Conservation (phyloP, 805 yeast species). For the Ogataea polymorpha region DNA sequence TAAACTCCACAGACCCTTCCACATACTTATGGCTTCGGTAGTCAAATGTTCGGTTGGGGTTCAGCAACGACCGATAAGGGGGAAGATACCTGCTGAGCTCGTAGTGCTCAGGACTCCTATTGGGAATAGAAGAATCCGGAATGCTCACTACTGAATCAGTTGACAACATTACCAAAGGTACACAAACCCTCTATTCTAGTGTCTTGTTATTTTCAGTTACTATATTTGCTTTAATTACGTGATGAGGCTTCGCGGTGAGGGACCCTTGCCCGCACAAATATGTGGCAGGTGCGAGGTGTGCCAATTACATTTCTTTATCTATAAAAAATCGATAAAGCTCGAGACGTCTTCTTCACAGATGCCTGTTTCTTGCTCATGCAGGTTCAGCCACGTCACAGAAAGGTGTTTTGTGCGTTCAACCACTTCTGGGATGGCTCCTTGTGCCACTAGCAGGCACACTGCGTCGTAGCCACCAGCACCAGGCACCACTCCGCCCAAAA, state of each 20-base stretch:
- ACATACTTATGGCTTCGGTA: conserved; percentile 44
- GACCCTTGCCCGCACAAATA: conserved; percentile 7
- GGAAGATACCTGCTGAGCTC: conserved; percentile 38
- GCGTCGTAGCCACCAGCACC: conserved; percentile 99
- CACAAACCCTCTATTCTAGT: background rate
- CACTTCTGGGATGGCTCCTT: conserved; percentile 39
- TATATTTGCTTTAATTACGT: background rate
- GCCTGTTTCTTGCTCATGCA: conserved; percentile 62
- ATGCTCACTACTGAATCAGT: background rate
- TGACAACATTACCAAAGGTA: background rate
- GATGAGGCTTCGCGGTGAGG: conserved; percentile 10
- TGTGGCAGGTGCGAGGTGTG: conserved; percentile 8
- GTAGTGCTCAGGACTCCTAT: conserved; percentile 6
- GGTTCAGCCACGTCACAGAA: conserved; percentile 64
- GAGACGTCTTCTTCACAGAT: conserved; percentile 44
- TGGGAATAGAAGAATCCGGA: conserved; percentile 2
- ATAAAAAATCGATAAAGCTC: conserved; percentile 30
- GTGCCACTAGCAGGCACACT: conserved; percentile 64
- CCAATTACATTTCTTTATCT: background rate
- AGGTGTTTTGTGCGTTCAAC: conserved; percentile 5
- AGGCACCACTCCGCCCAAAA: conserved; percentile 93
- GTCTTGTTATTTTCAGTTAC: background rate
- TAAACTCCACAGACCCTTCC: conserved; percentile 23
- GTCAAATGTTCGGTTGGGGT: conserved; percentile 49
- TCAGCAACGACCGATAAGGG: conserved; percentile 50